Conservation (phyloP, 345 rosid genomes). For the Aethionema arabicum region DNA sequence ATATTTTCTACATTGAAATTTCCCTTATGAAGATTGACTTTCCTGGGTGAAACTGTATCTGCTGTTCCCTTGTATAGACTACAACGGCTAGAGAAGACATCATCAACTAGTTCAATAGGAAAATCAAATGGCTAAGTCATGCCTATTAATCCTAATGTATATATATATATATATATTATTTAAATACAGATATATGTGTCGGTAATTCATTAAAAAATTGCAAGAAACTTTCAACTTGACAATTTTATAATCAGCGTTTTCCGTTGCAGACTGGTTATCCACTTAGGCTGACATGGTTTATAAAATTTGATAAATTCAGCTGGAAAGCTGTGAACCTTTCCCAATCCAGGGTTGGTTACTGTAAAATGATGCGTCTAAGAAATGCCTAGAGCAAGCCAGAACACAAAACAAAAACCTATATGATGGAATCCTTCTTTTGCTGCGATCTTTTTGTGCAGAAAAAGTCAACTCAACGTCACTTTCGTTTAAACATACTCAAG, state of each 20-base stretch:
- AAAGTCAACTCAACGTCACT: slow-evolving; percentile 11
- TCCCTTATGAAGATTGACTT: slow-evolving; percentile 20
- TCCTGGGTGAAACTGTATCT: slow-evolving; percentile 3
- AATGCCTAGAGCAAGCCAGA: slow-evolving; percentile 18
- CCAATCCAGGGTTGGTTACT: slow-evolving; percentile 6
- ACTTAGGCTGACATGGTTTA: slow-evolving; percentile 28
- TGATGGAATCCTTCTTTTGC: not conserved
- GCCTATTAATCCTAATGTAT: not conserved
- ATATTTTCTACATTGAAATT: slow-evolving; percentile 18
- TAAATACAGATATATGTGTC: not conserved
- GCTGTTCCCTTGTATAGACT: slow-evolving; percentile 7
- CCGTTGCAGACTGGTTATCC: slow-evolving; percentile 24
- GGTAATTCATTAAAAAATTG: not conserved
- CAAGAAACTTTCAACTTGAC: slow-evolving; percentile 19
- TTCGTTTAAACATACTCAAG: slow-evolving; percentile 9
- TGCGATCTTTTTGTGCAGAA: slow-evolving; percentile 1
- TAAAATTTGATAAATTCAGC: slow-evolving; percentile 4
- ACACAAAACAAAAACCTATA: slow-evolving; percentile 1
- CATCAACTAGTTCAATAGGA: not conserved
- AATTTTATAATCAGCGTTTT: slow-evolving; percentile 9
- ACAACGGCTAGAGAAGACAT: slow-evolving; percentile 1
- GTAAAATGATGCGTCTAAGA: not conserved
- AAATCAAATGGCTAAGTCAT: slow-evolving; percentile 2
- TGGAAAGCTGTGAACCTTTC: slow-evolving; percentile 13
- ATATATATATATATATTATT: not conserved